Conservation (phyloP, 2,329 filamentous ascomycete species). For the Colletotrichum sp. region DNA sequence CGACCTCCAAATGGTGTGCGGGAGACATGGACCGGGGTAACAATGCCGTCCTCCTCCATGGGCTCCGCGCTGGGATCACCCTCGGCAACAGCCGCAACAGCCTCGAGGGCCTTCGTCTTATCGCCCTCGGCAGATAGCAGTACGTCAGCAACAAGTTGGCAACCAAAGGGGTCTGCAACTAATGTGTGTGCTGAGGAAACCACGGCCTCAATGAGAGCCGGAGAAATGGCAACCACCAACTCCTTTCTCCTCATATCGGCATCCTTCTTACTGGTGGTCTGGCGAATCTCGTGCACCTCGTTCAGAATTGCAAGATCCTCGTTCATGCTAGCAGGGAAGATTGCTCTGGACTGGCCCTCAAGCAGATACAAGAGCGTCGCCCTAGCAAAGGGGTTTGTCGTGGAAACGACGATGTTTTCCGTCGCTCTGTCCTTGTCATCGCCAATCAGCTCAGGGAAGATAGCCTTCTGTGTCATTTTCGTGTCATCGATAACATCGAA, state of each 20-base stretch:
- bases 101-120: slow-evolving; percentile 75
- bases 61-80: slow-evolving; percentile 54
- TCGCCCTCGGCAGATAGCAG: slow-evolving; percentile 79
- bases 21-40: slow-evolving; percentile 56
- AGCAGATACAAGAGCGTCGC: slow-evolving; percentile 82
- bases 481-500: slow-evolving; percentile 96
- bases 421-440: slow-evolving; percentile 68
- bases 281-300: slow-evolving; percentile 80
- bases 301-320: slow-evolving; percentile 73
- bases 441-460: slow-evolving; percentile 85
- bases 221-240: slow-evolving; percentile 75
- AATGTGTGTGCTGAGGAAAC: slow-evolving; percentile 71
- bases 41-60: slow-evolving; percentile 41
- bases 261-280: slow-evolving; percentile 92
- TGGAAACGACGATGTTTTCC: slow-evolving; percentile 68
- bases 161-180: slow-evolving; percentile 78
- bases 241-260: slow-evolving; percentile 77
- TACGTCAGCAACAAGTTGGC: slow-evolving; percentile 84
- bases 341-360: slow-evolving; percentile 65
- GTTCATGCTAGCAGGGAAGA: slow-evolving; percentile 67
- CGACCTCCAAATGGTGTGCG: slow-evolving; percentile 71
- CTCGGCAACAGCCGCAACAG: slow-evolving; percentile 68
- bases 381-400: slow-evolving; percentile 69
- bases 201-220: slow-evolving; percentile 77
- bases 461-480: slow-evolving; percentile 81